Percentiles rank a stretch among this genome's conserved stretches.
phyloP scores from a whole-genome alignment of 176 grass and related monocot genomes.

The Cocos nucifera region DNA sequence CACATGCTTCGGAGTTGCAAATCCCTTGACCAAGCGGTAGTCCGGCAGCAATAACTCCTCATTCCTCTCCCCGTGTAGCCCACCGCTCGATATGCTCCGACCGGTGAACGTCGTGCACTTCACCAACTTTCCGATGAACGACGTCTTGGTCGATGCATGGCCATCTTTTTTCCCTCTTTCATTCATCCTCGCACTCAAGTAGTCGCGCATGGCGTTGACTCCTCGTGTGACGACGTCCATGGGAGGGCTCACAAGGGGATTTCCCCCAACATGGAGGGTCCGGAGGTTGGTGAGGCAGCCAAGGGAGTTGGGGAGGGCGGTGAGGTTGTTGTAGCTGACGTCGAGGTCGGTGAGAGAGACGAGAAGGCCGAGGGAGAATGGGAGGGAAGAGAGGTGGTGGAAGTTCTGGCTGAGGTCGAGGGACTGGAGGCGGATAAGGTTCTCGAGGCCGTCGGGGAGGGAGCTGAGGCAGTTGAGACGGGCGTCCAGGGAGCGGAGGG shows the following conservation, averaged over 20 bases:
- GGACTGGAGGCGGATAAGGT: slow-evolving; percentile 17
- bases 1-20: slow-evolving; percentile 57
- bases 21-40: slow-evolving; percentile 48
- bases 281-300: slow-evolving; percentile 19
- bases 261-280: slow-evolving; percentile 17
- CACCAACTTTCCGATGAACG: slow-evolving; percentile 13
- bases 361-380: slow-evolving; percentile 22
- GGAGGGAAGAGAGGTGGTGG: slow-evolving; percentile 8
- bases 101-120: slow-evolving; percentile 14
- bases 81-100: slow-evolving; percentile 24
- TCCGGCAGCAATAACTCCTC: slow-evolving; percentile 55
- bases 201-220: slow-evolving; percentile 2
- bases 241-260: slow-evolving; percentile 15
- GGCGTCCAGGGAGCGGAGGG: slow-evolving; percentile 19
- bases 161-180: neutral
- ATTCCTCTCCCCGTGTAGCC: slow-evolving; percentile 9
- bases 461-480: slow-evolving; percentile 24
- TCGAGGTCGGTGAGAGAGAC: slow-evolving; percentile 15
- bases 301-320: slow-evolving; percentile 22
- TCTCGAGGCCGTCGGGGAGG: slow-evolving; percentile 29
- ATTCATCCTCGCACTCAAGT: slow-evolving; percentile 17
- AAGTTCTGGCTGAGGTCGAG: slow-evolving; percentile 26
- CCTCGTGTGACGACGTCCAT: slow-evolving; percentile 15
- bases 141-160: neutral
- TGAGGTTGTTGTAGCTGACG: slow-evolving; percentile 25